These are phyloP conservation scores for Podila epicladia DNA, from an alignment of 192 early-diverging fungal species.

Conservation along the genomic window DNA sequence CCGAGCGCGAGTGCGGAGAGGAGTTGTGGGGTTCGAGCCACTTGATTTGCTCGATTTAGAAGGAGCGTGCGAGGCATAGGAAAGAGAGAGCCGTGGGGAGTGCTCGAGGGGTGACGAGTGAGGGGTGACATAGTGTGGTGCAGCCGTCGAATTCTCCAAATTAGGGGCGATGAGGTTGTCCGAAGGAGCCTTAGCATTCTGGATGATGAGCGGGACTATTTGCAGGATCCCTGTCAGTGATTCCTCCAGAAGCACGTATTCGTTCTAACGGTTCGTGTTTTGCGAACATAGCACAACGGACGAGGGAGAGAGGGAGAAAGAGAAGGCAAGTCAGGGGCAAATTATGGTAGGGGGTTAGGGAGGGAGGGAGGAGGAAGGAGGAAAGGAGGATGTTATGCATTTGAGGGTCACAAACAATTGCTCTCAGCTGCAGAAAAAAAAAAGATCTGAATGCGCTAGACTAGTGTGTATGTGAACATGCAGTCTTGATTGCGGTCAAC, in stretches of 20 bases:
- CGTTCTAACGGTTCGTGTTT: slow-evolving; percentile 18
- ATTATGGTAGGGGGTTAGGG: too few species aligned
- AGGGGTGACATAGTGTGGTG: not conserved
- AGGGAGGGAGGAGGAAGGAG: too few species aligned
- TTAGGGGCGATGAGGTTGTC: not conserved
- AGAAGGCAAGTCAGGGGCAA: not conserved
- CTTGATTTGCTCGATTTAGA: slow-evolving; percentile 12
- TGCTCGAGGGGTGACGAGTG: too few species aligned
- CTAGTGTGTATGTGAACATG: too few species aligned
- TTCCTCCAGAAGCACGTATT: slow-evolving; percentile 41
- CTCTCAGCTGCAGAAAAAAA: too few species aligned
- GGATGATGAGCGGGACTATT: slow-evolving; percentile 37
- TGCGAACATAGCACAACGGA: too few species aligned
- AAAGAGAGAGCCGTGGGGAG: not conserved
- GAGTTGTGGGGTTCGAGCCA: slow-evolving; percentile 9
- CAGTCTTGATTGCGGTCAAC: too few species aligned
- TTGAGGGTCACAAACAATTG: too few species aligned
- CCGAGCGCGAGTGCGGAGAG: slow-evolving; percentile 36
- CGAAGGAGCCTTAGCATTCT: slow-evolving; percentile 14
- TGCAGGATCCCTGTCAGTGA: slow-evolving; percentile 39
- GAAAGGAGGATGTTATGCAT: too few species aligned
- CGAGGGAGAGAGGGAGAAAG: not conserved
- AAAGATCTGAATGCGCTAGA: too few species aligned
- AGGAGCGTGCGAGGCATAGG: not conserved
- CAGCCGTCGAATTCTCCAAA: not conserved